Evolutionary conservation across 23 red algal genomes (phyloP).

Genomic region (Cyanidioschyzon merolae): DNA sequence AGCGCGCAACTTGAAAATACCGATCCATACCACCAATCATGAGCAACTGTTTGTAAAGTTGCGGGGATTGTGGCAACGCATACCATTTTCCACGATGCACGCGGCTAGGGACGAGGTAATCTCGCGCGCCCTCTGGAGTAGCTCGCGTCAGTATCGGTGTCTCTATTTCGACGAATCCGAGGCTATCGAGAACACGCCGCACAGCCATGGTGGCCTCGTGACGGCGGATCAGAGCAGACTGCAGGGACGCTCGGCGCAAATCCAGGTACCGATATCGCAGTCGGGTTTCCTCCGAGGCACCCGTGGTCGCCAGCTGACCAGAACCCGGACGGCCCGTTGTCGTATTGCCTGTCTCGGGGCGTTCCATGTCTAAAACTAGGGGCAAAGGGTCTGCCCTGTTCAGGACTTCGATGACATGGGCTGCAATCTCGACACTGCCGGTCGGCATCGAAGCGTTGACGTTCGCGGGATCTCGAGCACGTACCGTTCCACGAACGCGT

Average conservation of each 20-base stretch:
- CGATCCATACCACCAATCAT: constrained; percentile 92
- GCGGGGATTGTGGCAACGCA: constrained; percentile 91
- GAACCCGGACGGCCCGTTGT: constrained; percentile 21
- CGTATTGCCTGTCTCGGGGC: background rate
- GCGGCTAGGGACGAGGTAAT: constrained; percentile 91
- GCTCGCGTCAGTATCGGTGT: constrained; percentile 87
- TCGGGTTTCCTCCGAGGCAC: constrained; percentile 34
- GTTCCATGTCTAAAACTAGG: constrained; percentile 51
- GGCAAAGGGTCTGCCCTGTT: constrained; percentile 57
- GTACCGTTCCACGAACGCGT: constrained; percentile 44
- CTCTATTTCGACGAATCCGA: constrained; percentile 89
- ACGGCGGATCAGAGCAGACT: constrained; percentile 41
- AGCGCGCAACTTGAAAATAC: constrained; percentile 97
- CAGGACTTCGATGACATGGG: constrained; percentile 42
- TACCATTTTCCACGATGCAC: constrained; percentile 78
- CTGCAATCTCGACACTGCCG: constrained; percentile 76
- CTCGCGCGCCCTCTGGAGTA: constrained; percentile 88
- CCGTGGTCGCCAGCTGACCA: background rate
- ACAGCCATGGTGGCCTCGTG: constrained; percentile 62
- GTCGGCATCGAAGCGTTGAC: constrained; percentile 66
- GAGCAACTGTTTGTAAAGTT: constrained; percentile 98
- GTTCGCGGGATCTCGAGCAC: constrained; percentile 35
- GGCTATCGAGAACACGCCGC: constrained; percentile 48
- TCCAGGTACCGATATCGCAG: constrained; percentile 86
- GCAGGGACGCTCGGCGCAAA: constrained; percentile 54